Base-by-base conservation (phyloP, 2,329 filamentous ascomycete species). In the Exophiala phaeomuriformis region DNA sequence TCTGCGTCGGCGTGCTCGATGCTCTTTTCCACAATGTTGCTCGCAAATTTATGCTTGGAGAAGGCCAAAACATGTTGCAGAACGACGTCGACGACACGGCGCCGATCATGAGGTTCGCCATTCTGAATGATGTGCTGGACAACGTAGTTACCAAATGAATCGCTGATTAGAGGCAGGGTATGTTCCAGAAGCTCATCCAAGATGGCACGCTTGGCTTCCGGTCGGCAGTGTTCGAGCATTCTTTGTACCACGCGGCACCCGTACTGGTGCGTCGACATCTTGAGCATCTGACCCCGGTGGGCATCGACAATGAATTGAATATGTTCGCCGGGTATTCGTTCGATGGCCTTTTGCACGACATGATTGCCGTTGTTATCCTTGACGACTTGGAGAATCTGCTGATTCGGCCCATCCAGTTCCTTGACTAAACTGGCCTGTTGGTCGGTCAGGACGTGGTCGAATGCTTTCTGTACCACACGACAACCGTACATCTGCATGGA, bases 141-240 rank as follows among this genome's bases (percentile, higher is more conserved):
- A 12, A 98, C 93, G 66, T 98, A 98, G 71, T 98, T 98, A 55
- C 93, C 93, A 65, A 86, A 98, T 60, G 90, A 85, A 65, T 97
- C 88, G 0, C 83, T 82, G 59, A 96, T 87, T 53, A 97, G 80
- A 52, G 77, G 80, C 32, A 80, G 69, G 6, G 87, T 83, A 61
- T 84, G 85, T 6, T 77, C 75, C 65, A 93, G 86, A 27, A 98
- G 77, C 71, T 97, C 91, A 1, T 77, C 73, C 65, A 96, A 79
- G 48, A 97, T 85, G 32, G 77, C 78, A 45, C 77, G 74, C 69
- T 84, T 86, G 64, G 93, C 86, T 1, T 77, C 74, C 39, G 85
- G 80, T 10, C 84, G 82, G 49, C 88, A 90, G 65, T 88, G 77
- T 69, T 97, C 93, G 1, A 98, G 77, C 72, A 95, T 87, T 19